Conservation (phyloP, 1,284 basidiomycete genomes). For the Xerocomus minutiporus region DNA sequence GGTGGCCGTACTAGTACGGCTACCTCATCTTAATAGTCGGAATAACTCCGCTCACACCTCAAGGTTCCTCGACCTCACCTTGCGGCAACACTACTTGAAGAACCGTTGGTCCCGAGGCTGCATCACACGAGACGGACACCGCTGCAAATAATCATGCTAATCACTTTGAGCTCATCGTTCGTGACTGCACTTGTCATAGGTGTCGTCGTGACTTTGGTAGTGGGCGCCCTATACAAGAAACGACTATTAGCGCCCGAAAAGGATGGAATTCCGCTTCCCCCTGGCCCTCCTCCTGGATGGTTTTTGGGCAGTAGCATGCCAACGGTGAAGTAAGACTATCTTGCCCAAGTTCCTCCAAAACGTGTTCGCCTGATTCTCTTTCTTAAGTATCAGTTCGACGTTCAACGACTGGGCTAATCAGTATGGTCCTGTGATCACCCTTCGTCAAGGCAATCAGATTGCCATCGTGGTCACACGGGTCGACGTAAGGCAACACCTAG, state of each 20-base stretch:
- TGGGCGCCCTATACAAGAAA: background rate
- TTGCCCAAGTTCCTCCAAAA: no score
- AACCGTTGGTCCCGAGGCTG: background rate
- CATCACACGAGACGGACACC: background rate
- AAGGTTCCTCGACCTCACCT: no score
- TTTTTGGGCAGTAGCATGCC: conserved; percentile 21
- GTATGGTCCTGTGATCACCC: conserved; percentile 36
- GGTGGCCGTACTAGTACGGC: no score
- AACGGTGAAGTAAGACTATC: conserved; percentile 14
- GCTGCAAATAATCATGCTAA: background rate
- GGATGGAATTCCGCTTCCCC: conserved; percentile 19
- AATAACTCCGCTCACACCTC: no score
- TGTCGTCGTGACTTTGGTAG: background rate
- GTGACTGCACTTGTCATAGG: background rate
- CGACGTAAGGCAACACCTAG: conserved; percentile 20
- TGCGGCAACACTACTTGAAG: no score
- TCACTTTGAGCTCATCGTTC: background rate
- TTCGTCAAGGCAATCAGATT: conserved; percentile 28
- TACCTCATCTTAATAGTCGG: no score
- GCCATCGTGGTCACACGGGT: conserved; percentile 31
- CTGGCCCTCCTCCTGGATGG: conserved; percentile 23
- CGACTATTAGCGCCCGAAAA: background rate
- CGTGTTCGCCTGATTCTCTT: background rate
- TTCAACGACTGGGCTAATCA: conserved; percentile 27
- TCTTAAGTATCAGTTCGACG: conserved; percentile 17